Percentiles rank a stretch among this genome's conserved stretches.
These are phyloP conservation scores for Colletotrichum nymphaeae DNA, from an alignment of 2,329 filamentous ascomycete species.

Conservation along the genomic window DNA sequence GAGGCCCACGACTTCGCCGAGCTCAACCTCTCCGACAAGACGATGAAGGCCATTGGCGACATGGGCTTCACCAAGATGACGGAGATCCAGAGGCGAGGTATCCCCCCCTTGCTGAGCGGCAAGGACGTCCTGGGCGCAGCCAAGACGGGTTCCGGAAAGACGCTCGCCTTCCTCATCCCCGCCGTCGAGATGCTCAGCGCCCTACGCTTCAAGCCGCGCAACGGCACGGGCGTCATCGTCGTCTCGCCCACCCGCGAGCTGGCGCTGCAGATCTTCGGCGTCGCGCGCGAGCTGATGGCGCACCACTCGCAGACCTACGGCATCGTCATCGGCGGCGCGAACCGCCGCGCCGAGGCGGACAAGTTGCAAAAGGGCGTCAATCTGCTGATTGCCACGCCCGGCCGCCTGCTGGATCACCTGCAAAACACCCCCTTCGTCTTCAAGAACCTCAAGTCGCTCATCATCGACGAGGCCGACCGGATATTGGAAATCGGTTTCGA, in stretches of 20 bases:
- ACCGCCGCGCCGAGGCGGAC: conserved; percentile 88
- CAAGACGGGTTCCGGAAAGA: conserved; percentile 97
- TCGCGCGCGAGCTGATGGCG: conserved; percentile 91
- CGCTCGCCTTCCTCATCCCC: conserved; percentile 92
- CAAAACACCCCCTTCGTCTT: conserved; percentile 92
- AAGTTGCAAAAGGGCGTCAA: conserved; percentile 97
- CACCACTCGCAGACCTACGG: conserved; percentile 95
- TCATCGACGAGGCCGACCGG: conserved; percentile 97
- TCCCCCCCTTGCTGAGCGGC: conserved; percentile 88
- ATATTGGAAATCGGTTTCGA: conserved; percentile 98
- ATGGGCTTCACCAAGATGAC: conserved; percentile 98
- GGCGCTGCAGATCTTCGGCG: conserved; percentile 95
- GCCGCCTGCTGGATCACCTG: conserved; percentile 91
- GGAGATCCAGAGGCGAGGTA: conserved; percentile 88
- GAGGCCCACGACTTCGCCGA: conserved; percentile 81
- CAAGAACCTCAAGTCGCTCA: conserved; percentile 91
- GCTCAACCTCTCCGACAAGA: conserved; percentile 87
- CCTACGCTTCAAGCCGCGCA: conserved; percentile 92
- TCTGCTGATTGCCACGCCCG: conserved; percentile 92
- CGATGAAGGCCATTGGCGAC: conserved; percentile 85
- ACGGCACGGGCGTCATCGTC: conserved; percentile 91
- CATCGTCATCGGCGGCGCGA: conserved; percentile 96
- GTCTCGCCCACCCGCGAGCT: conserved; percentile 94
- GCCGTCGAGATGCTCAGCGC: conserved; percentile 93
- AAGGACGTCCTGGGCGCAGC: conserved; percentile 94